These are phyloP conservation scores for Fraxinus americana DNA, from an alignment of 257 asterid species.

Conservation along the genomic window DNA sequence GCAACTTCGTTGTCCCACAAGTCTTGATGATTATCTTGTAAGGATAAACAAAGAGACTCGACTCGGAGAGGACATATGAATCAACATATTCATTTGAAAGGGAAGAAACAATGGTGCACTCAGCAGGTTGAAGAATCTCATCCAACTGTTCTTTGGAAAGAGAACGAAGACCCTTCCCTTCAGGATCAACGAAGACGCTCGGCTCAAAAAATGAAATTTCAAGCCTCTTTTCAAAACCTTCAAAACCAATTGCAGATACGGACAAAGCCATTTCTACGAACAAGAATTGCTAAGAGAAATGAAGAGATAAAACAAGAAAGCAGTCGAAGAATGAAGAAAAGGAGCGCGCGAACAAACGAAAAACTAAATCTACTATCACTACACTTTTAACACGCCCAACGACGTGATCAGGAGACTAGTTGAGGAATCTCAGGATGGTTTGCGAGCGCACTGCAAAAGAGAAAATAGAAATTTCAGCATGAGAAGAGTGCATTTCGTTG, in stretches of 20 bases:
- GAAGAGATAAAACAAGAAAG: slow-evolving; percentile 33
- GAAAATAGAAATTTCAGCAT: neutral
- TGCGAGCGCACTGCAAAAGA: slow-evolving; percentile 89
- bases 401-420: slow-evolving; percentile 40
- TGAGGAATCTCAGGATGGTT: slow-evolving; percentile 77
- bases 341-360: slow-evolving; percentile 47
- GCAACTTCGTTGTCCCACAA: slow-evolving; percentile 81
- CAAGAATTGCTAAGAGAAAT: slow-evolving; percentile 13
- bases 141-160: slow-evolving; percentile 70
- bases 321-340: slow-evolving; percentile 54
- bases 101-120: slow-evolving; percentile 80
- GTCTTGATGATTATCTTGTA: slow-evolving; percentile 80
- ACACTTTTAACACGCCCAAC: slow-evolving; percentile 43
- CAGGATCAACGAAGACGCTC: slow-evolving; percentile 71
- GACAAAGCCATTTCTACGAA: slow-evolving; percentile 54
- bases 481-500: neutral
- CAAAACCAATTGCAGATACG: slow-evolving; percentile 78
- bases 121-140: slow-evolving; percentile 74
- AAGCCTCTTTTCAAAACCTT: slow-evolving; percentile 87
- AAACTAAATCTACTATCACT: slow-evolving; percentile 30
- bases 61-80: slow-evolving; percentile 85
- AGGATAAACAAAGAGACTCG: slow-evolving; percentile 76
- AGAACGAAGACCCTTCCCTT: slow-evolving; percentile 71
- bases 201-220: slow-evolving; percentile 74
- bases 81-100: slow-evolving; percentile 64